A percentile compares a stretch with the other conserved stretches of the same genome.
Conservation (phyloP, 148 eudicot genomes). For the Arbutus unedo region DNA sequence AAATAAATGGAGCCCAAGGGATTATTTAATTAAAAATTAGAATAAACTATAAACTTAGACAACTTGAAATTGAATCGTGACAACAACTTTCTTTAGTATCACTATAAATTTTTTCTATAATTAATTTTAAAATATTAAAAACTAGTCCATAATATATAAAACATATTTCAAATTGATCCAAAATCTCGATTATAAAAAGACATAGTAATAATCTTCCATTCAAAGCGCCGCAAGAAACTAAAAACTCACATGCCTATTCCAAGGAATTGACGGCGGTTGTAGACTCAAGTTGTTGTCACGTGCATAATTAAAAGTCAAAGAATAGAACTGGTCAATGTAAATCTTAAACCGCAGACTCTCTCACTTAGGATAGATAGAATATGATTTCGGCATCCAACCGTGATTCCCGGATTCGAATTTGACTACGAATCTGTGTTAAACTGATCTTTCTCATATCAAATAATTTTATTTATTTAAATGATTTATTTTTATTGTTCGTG, state of each 20-base stretch:
- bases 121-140: too few relatives aligned
- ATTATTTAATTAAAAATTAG: too few relatives aligned
- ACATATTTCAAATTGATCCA: background rate
- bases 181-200: background rate
- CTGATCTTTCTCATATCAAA: too few relatives aligned
- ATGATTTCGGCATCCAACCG: background rate
- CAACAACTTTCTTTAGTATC: too few relatives aligned
- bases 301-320: background rate
- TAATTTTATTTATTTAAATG: too few relatives aligned
- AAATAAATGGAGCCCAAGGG: too few relatives aligned
- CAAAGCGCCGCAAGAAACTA: background rate
- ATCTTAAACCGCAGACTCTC: background rate
- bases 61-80: too few relatives aligned
- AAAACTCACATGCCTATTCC: background rate
- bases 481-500: too few relatives aligned
- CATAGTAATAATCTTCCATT: background rate
- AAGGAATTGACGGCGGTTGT: background rate
- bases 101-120: too few relatives aligned
- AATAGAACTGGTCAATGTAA: background rate
- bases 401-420: background rate
- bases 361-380: background rate
- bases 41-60: too few relatives aligned
- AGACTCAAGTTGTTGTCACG: background rate
- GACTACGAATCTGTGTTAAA: background rate
- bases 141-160: too few relatives aligned